Percentiles rank a stretch among this genome's conserved stretches.
Conservation (phyloP, 192 early-diverging fungal species). For the Gonapodya prolifera region DNA sequence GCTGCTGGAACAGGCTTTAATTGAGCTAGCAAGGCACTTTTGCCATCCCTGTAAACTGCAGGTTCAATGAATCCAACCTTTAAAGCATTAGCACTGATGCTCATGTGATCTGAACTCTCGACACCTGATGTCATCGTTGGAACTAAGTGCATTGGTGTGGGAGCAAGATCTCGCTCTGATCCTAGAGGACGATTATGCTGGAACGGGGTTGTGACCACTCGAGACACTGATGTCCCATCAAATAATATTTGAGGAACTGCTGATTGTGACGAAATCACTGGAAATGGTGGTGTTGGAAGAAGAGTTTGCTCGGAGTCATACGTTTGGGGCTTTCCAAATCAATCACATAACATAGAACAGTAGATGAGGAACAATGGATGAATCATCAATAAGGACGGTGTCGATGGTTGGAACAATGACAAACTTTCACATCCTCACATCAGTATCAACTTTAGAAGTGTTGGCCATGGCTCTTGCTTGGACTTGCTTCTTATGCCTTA, state of each 20-base stretch:
- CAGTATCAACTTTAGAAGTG: no score
- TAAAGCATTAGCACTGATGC: background rate
- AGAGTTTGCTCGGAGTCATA: background rate
- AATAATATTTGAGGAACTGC: background rate
- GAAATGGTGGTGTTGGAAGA: background rate
- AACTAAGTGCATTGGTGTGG: background rate
- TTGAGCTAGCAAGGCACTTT: background rate
- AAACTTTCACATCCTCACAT: no score
- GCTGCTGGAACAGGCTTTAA: background rate
- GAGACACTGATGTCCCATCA: background rate
- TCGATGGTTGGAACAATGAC: no score
- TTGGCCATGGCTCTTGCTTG: background rate
- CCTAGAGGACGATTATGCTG: background rate
- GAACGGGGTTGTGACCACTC: background rate
- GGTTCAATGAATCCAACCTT: no score
- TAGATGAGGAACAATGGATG: no score
- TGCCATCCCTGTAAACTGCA: no score
- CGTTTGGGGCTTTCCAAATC: no score
- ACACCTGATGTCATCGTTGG: background rate
- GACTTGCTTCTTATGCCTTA: no score
- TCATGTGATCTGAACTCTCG: background rate
- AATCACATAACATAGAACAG: no score
- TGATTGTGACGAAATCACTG: background rate
- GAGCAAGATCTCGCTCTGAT: background rate
- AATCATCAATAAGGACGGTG: no score